Evolutionary conservation across 257 asterid species (phyloP), one percentile per base, ranked within the genome.

Genomic region (Knoxia roxburghii): DNA sequence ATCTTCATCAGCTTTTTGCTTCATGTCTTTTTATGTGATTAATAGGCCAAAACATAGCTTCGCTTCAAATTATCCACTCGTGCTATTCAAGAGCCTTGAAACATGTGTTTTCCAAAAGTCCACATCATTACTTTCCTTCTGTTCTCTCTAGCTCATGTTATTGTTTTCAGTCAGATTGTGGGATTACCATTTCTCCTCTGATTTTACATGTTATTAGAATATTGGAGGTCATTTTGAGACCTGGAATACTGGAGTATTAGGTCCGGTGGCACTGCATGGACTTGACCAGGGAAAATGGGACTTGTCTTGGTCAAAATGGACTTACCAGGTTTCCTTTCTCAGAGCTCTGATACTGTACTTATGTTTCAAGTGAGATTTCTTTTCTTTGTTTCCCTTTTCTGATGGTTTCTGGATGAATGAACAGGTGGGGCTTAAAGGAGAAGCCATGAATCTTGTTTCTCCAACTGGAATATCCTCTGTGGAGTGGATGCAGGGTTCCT

Each of bases 401-500:
- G 39, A 73, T 50, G 62, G 66, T 68, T 64, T 29, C 33, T n/a
- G n/a, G n/a, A 37, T 55, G 70, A 61, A 50, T 68, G 46, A 70
- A 76, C 90, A 92, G 97, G 95, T 93, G 67, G 96, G 97, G 64
- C 96, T 90, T 40, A 86, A 83, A 73, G 97, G 97, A 54, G 97
- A 90, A 75, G 80, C 88, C 73, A 82, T 83, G 95, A 71, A 86
- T 71, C 86, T 88, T 32, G 84, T 75, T 75, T 82, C 90, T 65
- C 82, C 95, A 58, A 78, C 69, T 51, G 66, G 82, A 69, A 69
- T 85, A 27, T 82, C 92, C 40, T 74, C 96, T 12, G 91, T 81
- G 45, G 96, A 88, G 64, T 90, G 97, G 97, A 69, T 82, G 83
- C 90, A 78, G 75, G 89, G 87, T 67, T 88, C 96, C 8, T 78